Conservation (phyloP, 2,329 filamentous ascomycete genomes). For the Pyrenochaeta sp. region DNA sequence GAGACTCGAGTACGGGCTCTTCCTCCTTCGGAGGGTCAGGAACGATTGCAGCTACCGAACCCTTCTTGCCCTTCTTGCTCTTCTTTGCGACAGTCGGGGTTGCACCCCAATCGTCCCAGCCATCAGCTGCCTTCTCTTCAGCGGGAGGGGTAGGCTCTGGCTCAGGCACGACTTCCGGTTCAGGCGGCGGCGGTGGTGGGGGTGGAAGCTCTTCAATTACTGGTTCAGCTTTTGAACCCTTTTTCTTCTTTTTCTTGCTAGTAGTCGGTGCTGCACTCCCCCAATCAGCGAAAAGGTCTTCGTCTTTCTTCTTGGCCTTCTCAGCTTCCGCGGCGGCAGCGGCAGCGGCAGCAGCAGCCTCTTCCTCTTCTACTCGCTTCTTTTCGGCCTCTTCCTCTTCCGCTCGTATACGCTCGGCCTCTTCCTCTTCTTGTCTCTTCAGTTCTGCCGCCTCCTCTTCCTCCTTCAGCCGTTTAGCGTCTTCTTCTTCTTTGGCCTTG, state of each 20-base stretch:
- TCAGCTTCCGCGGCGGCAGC: slow-evolving; percentile 29
- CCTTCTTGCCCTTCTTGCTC: slow-evolving; percentile 45
- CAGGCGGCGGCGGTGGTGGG: slow-evolving; percentile 23
- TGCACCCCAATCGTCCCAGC: slow-evolving; percentile 44
- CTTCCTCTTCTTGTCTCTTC: slow-evolving; percentile 30
- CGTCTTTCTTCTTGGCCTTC: slow-evolving; percentile 44
- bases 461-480: slow-evolving; percentile 25
- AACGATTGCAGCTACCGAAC: slow-evolving; percentile 54
- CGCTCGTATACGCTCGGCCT: slow-evolving; percentile 35
- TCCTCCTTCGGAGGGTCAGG: slow-evolving; percentile 29
- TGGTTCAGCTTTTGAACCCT: slow-evolving; percentile 27
- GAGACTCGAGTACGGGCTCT: slow-evolving; percentile 27
- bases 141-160: slow-evolving; percentile 39
- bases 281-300: slow-evolving; percentile 46
- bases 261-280: slow-evolving; percentile 21
- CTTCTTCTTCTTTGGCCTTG: slow-evolving; percentile 27
- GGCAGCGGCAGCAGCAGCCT: slow-evolving; percentile 25
- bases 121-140: slow-evolving; percentile 24
- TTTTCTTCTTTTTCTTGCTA: slow-evolving; percentile 50
- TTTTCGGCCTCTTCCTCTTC: slow-evolving; percentile 36
- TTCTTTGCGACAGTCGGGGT: slow-evolving; percentile 30
- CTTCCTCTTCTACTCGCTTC: slow-evolving; percentile 35
- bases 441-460: slow-evolving; percentile 33
- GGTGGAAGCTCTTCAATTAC: slow-evolving; percentile 24
- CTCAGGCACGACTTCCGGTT: slow-evolving; percentile 37